Conservation (phyloP, 2,329 filamentous ascomycete species). For the Apiospora hydei region DNA sequence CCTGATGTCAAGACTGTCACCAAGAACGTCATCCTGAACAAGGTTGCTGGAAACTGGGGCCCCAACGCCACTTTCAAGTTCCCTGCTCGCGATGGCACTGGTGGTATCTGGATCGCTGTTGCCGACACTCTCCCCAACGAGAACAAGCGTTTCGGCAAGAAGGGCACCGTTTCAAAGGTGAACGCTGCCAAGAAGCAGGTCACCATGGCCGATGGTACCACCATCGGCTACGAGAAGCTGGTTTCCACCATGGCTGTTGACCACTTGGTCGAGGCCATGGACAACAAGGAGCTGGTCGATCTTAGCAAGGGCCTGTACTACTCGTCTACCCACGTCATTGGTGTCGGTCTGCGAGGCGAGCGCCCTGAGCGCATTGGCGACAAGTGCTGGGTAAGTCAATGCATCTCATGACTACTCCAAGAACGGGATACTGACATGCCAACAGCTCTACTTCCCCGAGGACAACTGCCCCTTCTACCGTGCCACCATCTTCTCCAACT, state of each 20-base stretch:
- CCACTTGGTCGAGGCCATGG: slow-evolving; percentile 84
- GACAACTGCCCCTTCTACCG: slow-evolving; percentile 99
- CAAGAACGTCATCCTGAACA: slow-evolving; percentile 93
- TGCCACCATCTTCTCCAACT: slow-evolving; percentile 99
- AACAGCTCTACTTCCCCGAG: slow-evolving; percentile 90
- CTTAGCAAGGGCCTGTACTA: slow-evolving; percentile 94
- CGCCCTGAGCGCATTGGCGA: slow-evolving; percentile 96
- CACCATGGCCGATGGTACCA: slow-evolving; percentile 82
- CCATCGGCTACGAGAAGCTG: slow-evolving; percentile 89
- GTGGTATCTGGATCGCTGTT: slow-evolving; percentile 98
- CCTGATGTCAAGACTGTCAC: slow-evolving; percentile 94
- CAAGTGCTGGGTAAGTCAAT: slow-evolving; percentile 80
- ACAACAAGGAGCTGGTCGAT: slow-evolving; percentile 80
- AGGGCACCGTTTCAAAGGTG: slow-evolving; percentile 84
- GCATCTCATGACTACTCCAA: slow-evolving; percentile 49
- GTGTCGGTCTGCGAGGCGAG: slow-evolving; percentile 89
- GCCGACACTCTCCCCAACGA: slow-evolving; percentile 90
- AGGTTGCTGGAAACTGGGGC: slow-evolving; percentile 96
- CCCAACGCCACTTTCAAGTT: slow-evolving; percentile 99
- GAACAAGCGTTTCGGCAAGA: slow-evolving; percentile 89
- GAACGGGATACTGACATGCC: slow-evolving; percentile 46
- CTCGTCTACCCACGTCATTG: slow-evolving; percentile 96
- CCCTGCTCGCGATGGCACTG: slow-evolving; percentile 92
- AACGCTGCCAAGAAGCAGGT: slow-evolving; percentile 87
- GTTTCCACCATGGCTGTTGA: slow-evolving; percentile 97